A percentile compares a stretch with the other conserved stretches of the same genome.
Evolutionary conservation across 371 early-diverging fungal genomes (phyloP).

Genomic region (Mortierella sp.): DNA sequence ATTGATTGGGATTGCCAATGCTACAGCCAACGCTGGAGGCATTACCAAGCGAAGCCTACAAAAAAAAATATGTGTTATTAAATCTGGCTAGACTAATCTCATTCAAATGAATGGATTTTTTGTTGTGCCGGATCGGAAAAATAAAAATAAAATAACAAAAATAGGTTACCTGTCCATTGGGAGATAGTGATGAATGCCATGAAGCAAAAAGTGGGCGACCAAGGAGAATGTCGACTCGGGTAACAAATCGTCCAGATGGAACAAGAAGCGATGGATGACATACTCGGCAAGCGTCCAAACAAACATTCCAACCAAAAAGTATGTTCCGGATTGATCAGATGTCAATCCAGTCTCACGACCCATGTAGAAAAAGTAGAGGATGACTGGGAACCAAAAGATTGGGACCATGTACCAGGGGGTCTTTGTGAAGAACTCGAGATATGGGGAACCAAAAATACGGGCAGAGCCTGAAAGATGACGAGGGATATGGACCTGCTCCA

Average conservation of each 20-base stretch:
- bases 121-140: too few species aligned
- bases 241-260: constrained; percentile 89
- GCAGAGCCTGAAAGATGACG: constrained; percentile 85
- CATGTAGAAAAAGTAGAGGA: constrained; percentile 17
- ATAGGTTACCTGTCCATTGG: constrained; percentile 90
- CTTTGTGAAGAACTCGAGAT: constrained; percentile 85
- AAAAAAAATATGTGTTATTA: too few species aligned
- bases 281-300: constrained; percentile 92
- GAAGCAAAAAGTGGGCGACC: constrained; percentile 88
- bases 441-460: constrained; percentile 80
- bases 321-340: constrained; percentile 11
- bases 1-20: constrained; percentile 73
- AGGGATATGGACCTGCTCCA: constrained; percentile 93
- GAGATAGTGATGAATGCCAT: constrained; percentile 96
- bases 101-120: neutral
- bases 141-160: neutral
- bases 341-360: too few species aligned
- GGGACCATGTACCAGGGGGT: constrained; percentile 96
- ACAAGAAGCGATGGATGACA: constrained; percentile 90
- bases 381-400: constrained; percentile 82
- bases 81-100: too few species aligned
- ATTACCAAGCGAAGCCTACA: constrained; percentile 93
- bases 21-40: constrained; percentile 89
- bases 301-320: constrained; percentile 76
- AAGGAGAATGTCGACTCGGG: constrained; percentile 88